Base-by-base conservation (phyloP, 768 basidiomycete genomes). In the Boletus subparvulus region DNA sequence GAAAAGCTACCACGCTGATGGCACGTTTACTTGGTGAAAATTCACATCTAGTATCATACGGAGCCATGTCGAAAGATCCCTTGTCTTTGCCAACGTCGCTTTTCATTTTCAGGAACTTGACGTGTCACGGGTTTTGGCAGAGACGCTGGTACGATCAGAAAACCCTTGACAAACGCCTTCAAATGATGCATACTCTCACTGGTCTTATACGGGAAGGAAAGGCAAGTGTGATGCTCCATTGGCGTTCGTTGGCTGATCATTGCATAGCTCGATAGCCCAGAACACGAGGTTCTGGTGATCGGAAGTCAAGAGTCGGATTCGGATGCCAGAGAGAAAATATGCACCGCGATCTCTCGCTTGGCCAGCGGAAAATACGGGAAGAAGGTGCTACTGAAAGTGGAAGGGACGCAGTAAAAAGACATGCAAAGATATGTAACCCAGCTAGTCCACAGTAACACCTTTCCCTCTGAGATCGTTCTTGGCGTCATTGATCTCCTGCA, bases 11-110 rank as follows among this genome's bases (percentile, higher is more conserved):
- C 0, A 83, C 82, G 0, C 62, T 76, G 8, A 91, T 94, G 90
- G 77, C 82, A 2, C 79, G 83, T 48, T 73, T 88, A 9, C 75
- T 95, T 0, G 87, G 86, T 26, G 72, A 77, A 42, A 75, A 87
- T 61, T 84, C 87, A 3, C 87, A 89, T 60, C 78, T 94, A 13
- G 86, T 94, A 9, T 91, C 93, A 0, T 95, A 94, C 52, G 93
- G 93, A 30, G 92, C 89, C 6, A 94, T 95, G 92, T 88, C 92
- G 1, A 92, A 88, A 67, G 79, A 87, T 50, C 90, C 92, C 0
- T 70, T 95, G 17, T 80, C 84, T 1, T 68, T 95, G 21, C 88
- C 93, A 2, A 86, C 89, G 0, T 88, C 88, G 0, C 74, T 85
- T 21, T 87, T 91, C 72, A 92, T 95, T 57, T 95, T 95, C 78